Conservation (phyloP, 306 rosid genomes). For the Citrullus colocynthis region DNA sequence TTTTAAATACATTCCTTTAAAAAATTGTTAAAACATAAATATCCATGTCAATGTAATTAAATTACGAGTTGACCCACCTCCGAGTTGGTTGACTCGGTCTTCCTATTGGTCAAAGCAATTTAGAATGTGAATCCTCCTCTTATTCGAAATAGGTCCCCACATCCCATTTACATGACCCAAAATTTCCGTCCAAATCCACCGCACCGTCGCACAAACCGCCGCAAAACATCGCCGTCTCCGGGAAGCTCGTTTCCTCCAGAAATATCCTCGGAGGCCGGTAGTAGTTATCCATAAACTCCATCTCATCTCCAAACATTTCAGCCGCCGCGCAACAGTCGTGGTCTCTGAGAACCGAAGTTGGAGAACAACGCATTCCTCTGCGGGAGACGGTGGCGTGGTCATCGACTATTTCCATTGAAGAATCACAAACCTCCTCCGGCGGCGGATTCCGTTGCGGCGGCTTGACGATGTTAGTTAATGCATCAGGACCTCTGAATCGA, state of each 20-base stretch:
- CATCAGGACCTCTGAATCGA: not conserved
- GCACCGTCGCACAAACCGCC: not conserved
- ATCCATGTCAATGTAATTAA: too few relatives aligned
- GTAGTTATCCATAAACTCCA: not conserved
- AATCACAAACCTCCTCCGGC: not conserved
- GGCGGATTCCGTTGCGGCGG: not conserved
- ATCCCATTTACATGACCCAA: not conserved
- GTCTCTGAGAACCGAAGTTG: not conserved
- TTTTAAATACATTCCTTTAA: too few relatives aligned
- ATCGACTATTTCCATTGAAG: not conserved
- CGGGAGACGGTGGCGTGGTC: not conserved
- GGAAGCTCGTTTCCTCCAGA: not conserved
- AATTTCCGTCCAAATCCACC: not conserved
- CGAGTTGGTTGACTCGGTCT: not conserved
- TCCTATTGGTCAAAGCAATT: not conserved
- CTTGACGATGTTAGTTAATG: not conserved
- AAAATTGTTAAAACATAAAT: too few relatives aligned
- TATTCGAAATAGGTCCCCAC: not conserved
- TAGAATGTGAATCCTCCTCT: not conserved
- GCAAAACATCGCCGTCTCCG: not conserved
- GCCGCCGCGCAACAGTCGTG: not conserved
- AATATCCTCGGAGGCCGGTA: not conserved
- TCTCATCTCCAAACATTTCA: not conserved
- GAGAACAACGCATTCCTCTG: not conserved
- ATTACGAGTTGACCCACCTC: too few relatives aligned